Evolutionary conservation across 176 grass and related monocot species (phyloP), one percentile per base, ranked within the genome.

Genomic region (Carex littledalei): DNA sequence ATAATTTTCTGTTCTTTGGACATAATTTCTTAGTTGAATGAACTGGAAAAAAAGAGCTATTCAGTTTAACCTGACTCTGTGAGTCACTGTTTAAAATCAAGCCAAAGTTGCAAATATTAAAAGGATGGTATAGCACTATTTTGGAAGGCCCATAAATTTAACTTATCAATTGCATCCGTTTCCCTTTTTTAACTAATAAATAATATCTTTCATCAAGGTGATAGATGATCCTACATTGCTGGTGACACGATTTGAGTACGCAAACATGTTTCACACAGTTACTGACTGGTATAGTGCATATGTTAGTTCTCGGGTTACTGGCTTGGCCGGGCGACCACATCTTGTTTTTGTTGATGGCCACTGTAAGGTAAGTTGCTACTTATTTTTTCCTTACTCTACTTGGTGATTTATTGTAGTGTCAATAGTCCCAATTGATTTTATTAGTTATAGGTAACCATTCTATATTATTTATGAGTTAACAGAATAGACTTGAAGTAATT

Each of bases 281-380:
- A 99, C 93, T 13, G 96, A 99, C 84, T 99, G 96, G 96, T 95
- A 99, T 81, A 95, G 90, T 75, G 93, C 96, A 84, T 99, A 99
- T 94, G 91, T 91, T 82, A 99, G 91, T 87, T 94, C 96, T 84
- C 90, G 93, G 82, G 90, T 96, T 62, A 91, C 91, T 2, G 57
- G 89, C 82, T 86, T 95, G 57, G 59, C 96, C 1, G 83, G 71
- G 15, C 88, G 91, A 13, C 93, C 96, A 52, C 93, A 94, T 89
- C 65, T 99, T 71, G 72, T 99, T 74, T 99, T 99, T 37, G 29
- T 99, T 58, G 96, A 99, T 88, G 96, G 96, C 8, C 96, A 99
- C 84, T 99, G 96, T 91, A 95, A 95, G 96, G 96, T 99, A 91
- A 58, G n/a, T 84, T 88, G 72, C 4, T 10, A 34, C 86, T 57